Evolutionary conservation across 768 basidiomycete genomes (phyloP).

Genomic region (button mushroom (Agaricus bisporus)): DNA sequence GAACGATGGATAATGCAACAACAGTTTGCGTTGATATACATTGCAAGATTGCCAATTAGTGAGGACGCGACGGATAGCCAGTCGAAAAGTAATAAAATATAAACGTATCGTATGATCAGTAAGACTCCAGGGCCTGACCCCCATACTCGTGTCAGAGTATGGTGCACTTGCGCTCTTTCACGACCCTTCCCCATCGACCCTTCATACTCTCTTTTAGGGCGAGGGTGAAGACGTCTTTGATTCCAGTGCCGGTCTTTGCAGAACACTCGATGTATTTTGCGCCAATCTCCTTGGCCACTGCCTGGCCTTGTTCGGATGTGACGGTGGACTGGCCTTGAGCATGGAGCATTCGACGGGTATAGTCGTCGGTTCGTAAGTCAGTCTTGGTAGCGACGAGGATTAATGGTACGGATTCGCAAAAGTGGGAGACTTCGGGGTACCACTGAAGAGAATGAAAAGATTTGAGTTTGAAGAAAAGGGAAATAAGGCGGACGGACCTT

Average conservation of each 20-base stretch:
- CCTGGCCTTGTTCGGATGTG: conserved; percentile 72
- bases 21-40: conserved; percentile 10
- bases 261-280: conserved; percentile 93
- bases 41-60: conserved; percentile 1
- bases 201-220: conserved; percentile 89
- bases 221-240: conserved; percentile 86
- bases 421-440: conserved; percentile 91
- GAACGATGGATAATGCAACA: not conserved
- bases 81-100: conserved; percentile 3
- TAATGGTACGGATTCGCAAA: conserved; percentile 84
- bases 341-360: conserved; percentile 79
- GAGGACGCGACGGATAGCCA: conserved; percentile 9
- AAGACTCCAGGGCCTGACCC: conserved; percentile 1
- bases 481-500: conserved; percentile 46
- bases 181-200: conserved; percentile 68
- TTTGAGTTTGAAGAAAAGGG: not conserved
- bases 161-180: conserved; percentile 68
- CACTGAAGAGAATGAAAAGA: conserved; percentile 43
- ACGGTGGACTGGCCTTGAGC: conserved; percentile 87
- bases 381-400: conserved; percentile 93
- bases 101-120: conserved; percentile 11
- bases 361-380: conserved; percentile 82
- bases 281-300: conserved; percentile 90
- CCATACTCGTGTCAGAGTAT: conserved; percentile 31
- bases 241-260: conserved; percentile 85